Evolutionary conservation across 2,329 filamentous ascomycete genomes (phyloP), one percentile per base, ranked within the genome.

Genomic region (Canariomyces notabilis): DNA sequence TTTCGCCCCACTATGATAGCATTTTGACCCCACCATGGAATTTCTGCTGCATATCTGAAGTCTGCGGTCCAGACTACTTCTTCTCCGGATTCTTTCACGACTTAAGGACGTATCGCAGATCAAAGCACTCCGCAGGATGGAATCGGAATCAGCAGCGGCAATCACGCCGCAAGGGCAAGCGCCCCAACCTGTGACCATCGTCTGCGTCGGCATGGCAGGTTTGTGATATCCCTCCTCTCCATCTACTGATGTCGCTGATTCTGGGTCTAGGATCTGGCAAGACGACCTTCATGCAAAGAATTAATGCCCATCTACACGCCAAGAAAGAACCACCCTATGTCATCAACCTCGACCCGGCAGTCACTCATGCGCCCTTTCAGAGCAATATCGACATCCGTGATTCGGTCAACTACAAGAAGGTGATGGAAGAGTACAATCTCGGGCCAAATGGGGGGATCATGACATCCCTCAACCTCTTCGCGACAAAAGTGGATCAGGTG

Each of bases 281-380:
- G 74, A 98, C 93, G n/a, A 98, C 94, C 0, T 98, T 98, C 64
- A 97, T 98, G 91, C 91, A 97, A 65, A 83, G 93, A 61, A 93
- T 98, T 61, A 96, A 96, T 66, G 85, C 91, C 1, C 79, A 98
- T 64, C 82, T 98, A 3, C 91, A 97, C 64, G 78, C 78, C 5
- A 79, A 90, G 60, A 80, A 84, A 48, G 79, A 83, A 15, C 83
- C 89, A 1, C 93, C 94, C 4, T 98, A 98, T 66, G 89, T 97
- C 49, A 82, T 98, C 64, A 98, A 98, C 67, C 85, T 98, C 52
- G 93, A 98, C 64, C 93, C 93, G 1, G 93, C 94, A 33, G 93
- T 98, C 7, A 79, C 90, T 61, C 88, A 85, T 57, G 87, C 96
- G 6, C 93, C 94, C 3, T 98, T 96, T 63, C 91, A 95, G 57